These are phyloP conservation scores for Patellifolia procumbens DNA, from an alignment of 179 eudicot species.

Conservation along the genomic window DNA sequence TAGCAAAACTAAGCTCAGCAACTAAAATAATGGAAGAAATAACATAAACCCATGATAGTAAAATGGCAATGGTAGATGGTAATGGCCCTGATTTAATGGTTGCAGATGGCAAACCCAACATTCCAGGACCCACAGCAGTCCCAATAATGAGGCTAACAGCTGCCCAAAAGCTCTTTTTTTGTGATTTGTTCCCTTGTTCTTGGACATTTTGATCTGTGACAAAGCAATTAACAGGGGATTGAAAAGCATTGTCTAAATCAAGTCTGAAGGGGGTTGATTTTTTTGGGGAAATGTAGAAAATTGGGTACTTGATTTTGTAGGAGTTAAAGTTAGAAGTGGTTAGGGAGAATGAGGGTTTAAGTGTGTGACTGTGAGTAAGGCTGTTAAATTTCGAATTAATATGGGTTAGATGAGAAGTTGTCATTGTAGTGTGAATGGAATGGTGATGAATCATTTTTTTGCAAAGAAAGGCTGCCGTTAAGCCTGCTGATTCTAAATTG, in stretches of 20 bases:
- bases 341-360: not conserved
- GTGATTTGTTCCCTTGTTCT: constrained; percentile 14
- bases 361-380: not conserved
- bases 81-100: constrained; percentile 67
- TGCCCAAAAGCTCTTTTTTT: constrained; percentile 61
- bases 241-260: constrained; percentile 3
- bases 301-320: constrained; percentile 19
- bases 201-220: not conserved
- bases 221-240: constrained; percentile 2
- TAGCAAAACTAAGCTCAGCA: constrained; percentile 69
- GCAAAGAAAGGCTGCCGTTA: not conserved
- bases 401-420: constrained; percentile 6
- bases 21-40: constrained; percentile 68
- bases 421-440: constrained; percentile 10
- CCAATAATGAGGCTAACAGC: constrained; percentile 74
- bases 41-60: constrained; percentile 72
- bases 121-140: constrained; percentile 78
- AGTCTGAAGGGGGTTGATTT: not conserved
- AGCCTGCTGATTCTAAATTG: constrained; percentile 4
- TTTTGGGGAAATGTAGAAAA: not conserved
- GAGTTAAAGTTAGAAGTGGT: too few relatives aligned
- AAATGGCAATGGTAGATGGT: constrained; percentile 61
- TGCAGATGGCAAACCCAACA: constrained; percentile 70
- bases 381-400: not conserved
- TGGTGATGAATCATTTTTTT: constrained; percentile 5